Evolutionary conservation across 352 stramenopile genomes (phyloP), one percentile per base, ranked within the genome.

Genomic region (Pythium pyrilobum): DNA sequence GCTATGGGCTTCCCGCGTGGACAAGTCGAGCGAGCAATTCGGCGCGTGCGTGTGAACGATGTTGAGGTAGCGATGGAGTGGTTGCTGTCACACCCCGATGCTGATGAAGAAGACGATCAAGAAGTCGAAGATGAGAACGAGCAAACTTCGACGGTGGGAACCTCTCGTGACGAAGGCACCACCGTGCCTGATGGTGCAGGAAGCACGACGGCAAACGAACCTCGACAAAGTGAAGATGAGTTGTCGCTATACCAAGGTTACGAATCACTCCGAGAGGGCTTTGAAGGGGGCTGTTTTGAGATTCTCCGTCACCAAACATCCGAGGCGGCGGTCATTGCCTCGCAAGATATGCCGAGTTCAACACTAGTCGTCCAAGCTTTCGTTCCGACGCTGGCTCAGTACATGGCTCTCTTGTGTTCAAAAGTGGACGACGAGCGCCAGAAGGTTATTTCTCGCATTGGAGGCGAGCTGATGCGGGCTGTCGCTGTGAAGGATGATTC

Each of bases 21-120:
- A 33, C 85, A 96, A 48, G 89, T 97, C 11, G 70, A 97, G 52
- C 82, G 87, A 65, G 94, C 94, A 10, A 68, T 99, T 27, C 87
- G 95, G 32, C 76, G 78, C 29, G 85, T 92, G 27, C 74, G 91
- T 66, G 74, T 89, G 12, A 97, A 98, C 52, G 81, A 94, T 46
- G 73, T 98, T 3, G 95, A 98, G 59, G 62, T 98, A 33, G 96
- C 89, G 1, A 98, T 98, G 93, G 95, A 99, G 59, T 98, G 96
- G 79, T 89, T 97, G 25, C 54, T 99, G 18, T 77, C 82, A 6
- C 86, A 98, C 68, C 92, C 92, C 24, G 79, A 91, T 37, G 71
- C 86, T 23, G 75, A 83, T n/a, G 58, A 46, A 23, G 56, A 77
- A 16, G 64, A 71, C 12, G 57, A 72, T 38, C 51, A 43, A 20